These are phyloP conservation scores for Middelhovenomyces tepae DNA, from an alignment of 805 yeast species.

Conservation along the genomic window DNA sequence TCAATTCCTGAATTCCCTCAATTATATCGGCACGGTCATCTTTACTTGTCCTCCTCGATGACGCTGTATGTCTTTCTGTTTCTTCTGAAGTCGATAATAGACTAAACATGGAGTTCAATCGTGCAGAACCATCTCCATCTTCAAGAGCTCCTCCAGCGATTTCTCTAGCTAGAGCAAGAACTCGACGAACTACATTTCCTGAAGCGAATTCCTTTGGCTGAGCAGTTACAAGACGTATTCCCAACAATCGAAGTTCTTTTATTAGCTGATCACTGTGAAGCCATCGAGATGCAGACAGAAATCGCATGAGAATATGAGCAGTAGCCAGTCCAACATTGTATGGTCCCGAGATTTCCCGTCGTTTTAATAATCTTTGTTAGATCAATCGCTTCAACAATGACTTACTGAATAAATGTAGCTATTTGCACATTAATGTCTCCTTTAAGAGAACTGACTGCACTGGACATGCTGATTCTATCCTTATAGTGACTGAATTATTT, in stretches of 20 bases:
- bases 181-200: conserved; percentile 87
- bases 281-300: conserved; percentile 88
- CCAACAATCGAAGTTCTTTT: conserved; percentile 61
- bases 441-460: background rate
- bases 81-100: conserved; percentile 49
- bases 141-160: conserved; percentile 52
- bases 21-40: conserved; percentile 80
- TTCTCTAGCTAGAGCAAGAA: conserved; percentile 77
- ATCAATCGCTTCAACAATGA: too few relatives aligned
- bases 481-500: too few relatives aligned
- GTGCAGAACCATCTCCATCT: conserved; percentile 33
- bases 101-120: conserved; percentile 80
- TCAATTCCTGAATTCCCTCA: conserved; percentile 84
- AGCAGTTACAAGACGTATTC: conserved; percentile 55
- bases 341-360: conserved; percentile 78
- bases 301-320: conserved; percentile 78
- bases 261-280: conserved; percentile 64
- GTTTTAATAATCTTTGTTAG: conserved; percentile 61
- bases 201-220: conserved; percentile 84
- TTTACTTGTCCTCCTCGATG: conserved; percentile 17
- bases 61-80: conserved; percentile 10
- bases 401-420: conserved; percentile 1
- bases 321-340: conserved; percentile 78
- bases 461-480: too few relatives aligned
- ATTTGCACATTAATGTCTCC: conserved; percentile 1